Conservation (phyloP, 2,329 filamentous ascomycete species). For the Nannizziopsis arthrosporioides region DNA sequence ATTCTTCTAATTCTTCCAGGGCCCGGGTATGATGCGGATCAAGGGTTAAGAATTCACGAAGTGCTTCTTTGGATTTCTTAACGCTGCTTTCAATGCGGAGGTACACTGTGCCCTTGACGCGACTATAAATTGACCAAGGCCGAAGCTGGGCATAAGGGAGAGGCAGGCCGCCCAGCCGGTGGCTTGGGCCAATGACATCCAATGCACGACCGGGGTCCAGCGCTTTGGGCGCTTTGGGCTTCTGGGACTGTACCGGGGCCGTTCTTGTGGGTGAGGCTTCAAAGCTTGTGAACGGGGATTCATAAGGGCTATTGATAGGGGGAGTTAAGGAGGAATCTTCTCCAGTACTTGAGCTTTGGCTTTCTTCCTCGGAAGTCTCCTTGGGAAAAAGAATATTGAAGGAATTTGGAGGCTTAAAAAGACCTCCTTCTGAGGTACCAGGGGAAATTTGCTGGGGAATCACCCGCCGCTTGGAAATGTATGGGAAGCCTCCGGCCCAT, state of each 20-base stretch:
- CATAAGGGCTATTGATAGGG: neutral
- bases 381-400: slow-evolving; percentile 1
- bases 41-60: slow-evolving; percentile 4
- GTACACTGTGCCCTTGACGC: neutral
- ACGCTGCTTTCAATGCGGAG: neutral
- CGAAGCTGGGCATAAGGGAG: neutral
- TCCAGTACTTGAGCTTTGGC: neutral
- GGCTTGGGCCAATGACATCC: neutral
- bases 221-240: too few relatives aligned
- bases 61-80: neutral
- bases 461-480: too few relatives aligned
- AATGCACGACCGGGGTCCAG: neutral
- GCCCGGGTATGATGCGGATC: neutral
- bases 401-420: neutral
- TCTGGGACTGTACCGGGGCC: too few relatives aligned
- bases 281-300: neutral
- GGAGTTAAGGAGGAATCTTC: neutral
- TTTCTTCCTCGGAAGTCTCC: neutral
- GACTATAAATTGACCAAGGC: neutral
- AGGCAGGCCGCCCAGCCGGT: neutral
- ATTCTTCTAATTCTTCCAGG: slow-evolving; percentile 5
- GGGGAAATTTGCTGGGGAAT: too few relatives aligned
- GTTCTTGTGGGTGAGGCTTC: too few relatives aligned
- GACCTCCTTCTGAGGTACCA: neutral
- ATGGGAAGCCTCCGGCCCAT: too few relatives aligned